A percentile compares a stretch with the other conserved stretches of the same genome.
These are phyloP conservation scores for Camptophora hylomeconis DNA, from an alignment of 2,329 filamentous ascomycete species.

Conservation along the genomic window DNA sequence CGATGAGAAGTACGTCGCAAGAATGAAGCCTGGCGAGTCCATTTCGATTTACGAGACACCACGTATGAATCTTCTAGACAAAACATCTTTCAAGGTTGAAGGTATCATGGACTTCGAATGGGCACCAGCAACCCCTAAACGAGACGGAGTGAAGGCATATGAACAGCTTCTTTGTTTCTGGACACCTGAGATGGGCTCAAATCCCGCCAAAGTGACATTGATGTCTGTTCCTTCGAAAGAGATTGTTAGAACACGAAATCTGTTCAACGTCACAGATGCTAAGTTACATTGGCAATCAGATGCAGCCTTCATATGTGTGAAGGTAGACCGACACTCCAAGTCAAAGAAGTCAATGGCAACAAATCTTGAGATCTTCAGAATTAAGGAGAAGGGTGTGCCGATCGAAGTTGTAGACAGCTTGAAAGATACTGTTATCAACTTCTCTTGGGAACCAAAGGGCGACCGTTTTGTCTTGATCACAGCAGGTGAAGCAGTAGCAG, in stretches of 20 bases:
- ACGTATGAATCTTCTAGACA: slow-evolving; percentile 79
- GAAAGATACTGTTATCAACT: slow-evolving; percentile 98
- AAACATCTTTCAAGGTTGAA: slow-evolving; percentile 88
- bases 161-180: slow-evolving; percentile 97
- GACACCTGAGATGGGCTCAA: slow-evolving; percentile 96
- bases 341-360: slow-evolving; percentile 97
- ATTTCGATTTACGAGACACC: slow-evolving; percentile 88
- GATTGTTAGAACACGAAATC: slow-evolving; percentile 82
- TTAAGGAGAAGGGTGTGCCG: slow-evolving; percentile 93
- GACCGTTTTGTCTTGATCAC: slow-evolving; percentile 96
- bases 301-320: slow-evolving; percentile 86
- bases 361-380: slow-evolving; percentile 94
- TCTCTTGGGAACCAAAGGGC: slow-evolving; percentile 97
- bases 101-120: slow-evolving; percentile 97
- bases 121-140: slow-evolving; percentile 70
- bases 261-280: slow-evolving; percentile 94
- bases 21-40: slow-evolving; percentile 73
- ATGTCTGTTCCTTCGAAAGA: slow-evolving; percentile 96
- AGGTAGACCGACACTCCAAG: slow-evolving; percentile 97
- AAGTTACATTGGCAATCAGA: slow-evolving; percentile 99
- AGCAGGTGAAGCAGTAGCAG: slow-evolving; percentile 66
- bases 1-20: slow-evolving; percentile 92
- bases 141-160: slow-evolving; percentile 78
- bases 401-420: slow-evolving; percentile 96
- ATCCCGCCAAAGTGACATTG: slow-evolving; percentile 89